A percentile compares a stretch with the other conserved stretches of the same genome.
Conservation (phyloP, 2,329 filamentous ascomycete genomes). For the Sporothrix brasiliensis region DNA sequence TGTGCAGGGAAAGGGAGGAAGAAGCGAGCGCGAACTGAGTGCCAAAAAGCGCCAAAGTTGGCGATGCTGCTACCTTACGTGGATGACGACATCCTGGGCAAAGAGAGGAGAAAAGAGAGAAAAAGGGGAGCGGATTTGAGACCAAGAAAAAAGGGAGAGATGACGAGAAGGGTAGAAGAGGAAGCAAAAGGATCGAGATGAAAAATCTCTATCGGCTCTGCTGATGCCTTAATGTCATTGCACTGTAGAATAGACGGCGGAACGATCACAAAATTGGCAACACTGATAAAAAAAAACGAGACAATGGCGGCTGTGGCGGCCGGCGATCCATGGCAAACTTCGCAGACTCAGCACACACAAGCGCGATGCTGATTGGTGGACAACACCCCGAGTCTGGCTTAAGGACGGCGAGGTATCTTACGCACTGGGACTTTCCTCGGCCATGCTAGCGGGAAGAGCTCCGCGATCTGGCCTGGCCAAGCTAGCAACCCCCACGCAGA, state of each 20-base stretch:
- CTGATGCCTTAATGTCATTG: slow-evolving; percentile 20
- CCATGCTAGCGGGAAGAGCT: slow-evolving; percentile 7
- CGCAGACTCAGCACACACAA: slow-evolving; percentile 11
- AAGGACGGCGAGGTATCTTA: background rate
- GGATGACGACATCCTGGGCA: slow-evolving; percentile 9
- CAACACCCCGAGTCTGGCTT: background rate
- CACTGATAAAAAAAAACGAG: background rate
- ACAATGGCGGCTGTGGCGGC: slow-evolving; percentile 18
- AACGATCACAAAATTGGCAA: background rate
- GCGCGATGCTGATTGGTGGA: background rate
- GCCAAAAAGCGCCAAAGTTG: slow-evolving; percentile 1
- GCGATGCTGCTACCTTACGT: slow-evolving; percentile 5
- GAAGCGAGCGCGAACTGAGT: background rate
- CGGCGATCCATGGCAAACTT: background rate
- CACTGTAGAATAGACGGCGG: slow-evolving; percentile 1
- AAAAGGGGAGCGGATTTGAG: background rate
- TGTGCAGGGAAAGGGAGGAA: background rate
- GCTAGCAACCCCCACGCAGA: slow-evolving; percentile 10
- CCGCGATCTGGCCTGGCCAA: background rate
- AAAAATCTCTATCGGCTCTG: slow-evolving; percentile 17
- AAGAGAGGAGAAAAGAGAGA: background rate
- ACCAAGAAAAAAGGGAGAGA: background rate
- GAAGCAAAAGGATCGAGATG: background rate
- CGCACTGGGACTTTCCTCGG: background rate
- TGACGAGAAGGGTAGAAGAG: background rate